Base-by-base conservation (phyloP, 2,329 filamentous ascomycete species). In the Cladosporium sp. region DNA sequence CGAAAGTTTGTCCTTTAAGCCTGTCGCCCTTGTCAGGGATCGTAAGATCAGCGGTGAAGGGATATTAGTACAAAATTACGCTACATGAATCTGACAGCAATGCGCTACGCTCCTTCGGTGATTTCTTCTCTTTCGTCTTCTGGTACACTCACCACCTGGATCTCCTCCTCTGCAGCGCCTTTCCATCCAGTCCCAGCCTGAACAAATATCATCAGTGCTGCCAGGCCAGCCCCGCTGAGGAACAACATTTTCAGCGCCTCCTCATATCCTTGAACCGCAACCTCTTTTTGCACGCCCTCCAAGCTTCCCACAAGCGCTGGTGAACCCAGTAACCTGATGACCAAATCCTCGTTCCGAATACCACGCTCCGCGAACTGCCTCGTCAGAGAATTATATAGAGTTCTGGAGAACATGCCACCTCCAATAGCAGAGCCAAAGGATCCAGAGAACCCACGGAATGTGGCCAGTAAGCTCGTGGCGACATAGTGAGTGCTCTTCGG, bases 361-460 rank as follows among this genome's bases (percentile, higher is more conserved):
- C 71, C 75, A 6, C 71, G 72, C 4, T 78, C 68, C 4, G 71
- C 68, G 62, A 90, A 91, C 0, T 84, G 83, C 0, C 72, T 65
- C n/a, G 78, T 75, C 1, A 93, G 75, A 0, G 77, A 75, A 2
- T 65, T 72, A 45, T 79, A 76, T 32, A 93, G 72, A 1, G 83
- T 77, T 4, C 89, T 81, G 39, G 81, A 78, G 68, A 92, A 93
- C 54, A 89, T 77, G 0, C 90, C 90, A 2, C 90, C 90, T 2
- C 89, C 89, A 48, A 93, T 87, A 0, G 90, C 84, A 1, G 87
- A 88, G 2, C 90, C 90, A 65, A 95, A 94, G 52, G 85, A 88
- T 13, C 89, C 89, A 0, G 89, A 88, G 62, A 94, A 92, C 4
- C 89, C 89, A 3, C 91, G 82, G 73, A 93, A 93, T 0, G 90